These are phyloP conservation scores for Teunomyces stri DNA, from an alignment of 805 yeast species.

Conservation along the genomic window DNA sequence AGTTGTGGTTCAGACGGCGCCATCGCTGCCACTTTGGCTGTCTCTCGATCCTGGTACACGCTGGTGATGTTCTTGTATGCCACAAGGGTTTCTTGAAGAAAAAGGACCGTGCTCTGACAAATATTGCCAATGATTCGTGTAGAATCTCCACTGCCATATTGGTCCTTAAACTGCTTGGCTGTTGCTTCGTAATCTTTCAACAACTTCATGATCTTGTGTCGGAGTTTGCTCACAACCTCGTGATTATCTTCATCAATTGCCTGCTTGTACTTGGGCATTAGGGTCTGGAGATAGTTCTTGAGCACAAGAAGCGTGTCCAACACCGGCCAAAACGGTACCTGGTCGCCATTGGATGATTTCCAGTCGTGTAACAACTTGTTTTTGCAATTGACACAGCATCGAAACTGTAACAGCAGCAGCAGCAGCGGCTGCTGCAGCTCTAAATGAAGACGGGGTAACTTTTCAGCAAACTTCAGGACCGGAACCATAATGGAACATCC, in stretches of 20 bases:
- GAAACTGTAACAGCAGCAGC: constrained; percentile 20
- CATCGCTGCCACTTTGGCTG: constrained; percentile 15
- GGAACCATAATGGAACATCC: constrained; percentile 75
- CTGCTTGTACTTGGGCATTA: constrained; percentile 22
- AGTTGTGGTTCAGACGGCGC: constrained; percentile 15
- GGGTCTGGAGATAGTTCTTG: constrained; percentile 19
- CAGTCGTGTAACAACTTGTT: constrained; percentile 55
- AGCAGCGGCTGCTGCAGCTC: constrained; percentile 5
- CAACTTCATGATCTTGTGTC: constrained; percentile 19
- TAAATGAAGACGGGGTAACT: constrained; percentile 35
- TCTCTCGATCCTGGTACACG: constrained; percentile 32
- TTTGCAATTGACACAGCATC: constrained; percentile 74
- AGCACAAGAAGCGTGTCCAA: constrained; percentile 20
- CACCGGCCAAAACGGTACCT: constrained; percentile 14
- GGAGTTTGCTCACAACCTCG: constrained; percentile 16
- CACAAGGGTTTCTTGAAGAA: constrained; percentile 65
- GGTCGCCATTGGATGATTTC: constrained; percentile 7
- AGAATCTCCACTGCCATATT: constrained; percentile 11
- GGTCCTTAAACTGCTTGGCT: constrained; percentile 20
- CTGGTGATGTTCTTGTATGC: constrained; percentile 61
- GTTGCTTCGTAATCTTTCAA: constrained; percentile 33
- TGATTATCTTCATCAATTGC: constrained; percentile 13
- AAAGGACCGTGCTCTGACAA: constrained; percentile 52
- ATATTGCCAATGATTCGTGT: constrained; percentile 47
- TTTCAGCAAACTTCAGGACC: constrained; percentile 36